Base-by-base conservation (phyloP, 2,329 filamentous ascomycete species). In the Ilyonectria robusta region DNA sequence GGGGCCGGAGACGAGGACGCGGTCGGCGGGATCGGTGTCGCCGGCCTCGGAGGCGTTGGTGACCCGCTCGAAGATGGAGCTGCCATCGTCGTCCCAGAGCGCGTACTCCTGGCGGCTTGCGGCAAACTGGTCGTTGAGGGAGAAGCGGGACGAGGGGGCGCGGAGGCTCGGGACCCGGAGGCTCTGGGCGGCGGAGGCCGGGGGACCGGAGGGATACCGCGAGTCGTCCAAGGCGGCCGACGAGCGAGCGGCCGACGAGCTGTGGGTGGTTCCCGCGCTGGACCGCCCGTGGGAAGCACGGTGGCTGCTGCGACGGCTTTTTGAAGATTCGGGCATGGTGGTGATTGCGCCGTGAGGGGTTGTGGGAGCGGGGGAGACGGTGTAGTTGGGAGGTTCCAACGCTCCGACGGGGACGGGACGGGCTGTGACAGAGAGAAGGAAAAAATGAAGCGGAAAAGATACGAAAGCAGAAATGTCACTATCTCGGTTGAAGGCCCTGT, bases 51-150 rank as follows among this genome's bases (percentile, higher is more conserved):
- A 72, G 35, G 71, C 71, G 60, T 66, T 76, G 62, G 69, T 76
- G 54, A 63, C 64, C 37, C 77, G 77, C 29, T 83, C 82, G 61
- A 82, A 76, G 48, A 84, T 75, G 19, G 84, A 85, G 46, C 82
- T 84, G 21, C 78, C 81, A 67, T 86, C 84, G 70, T 86, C 84
- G 62, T 83, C 84, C 70, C 80, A 84, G 58, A 86, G 84, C 54
- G 85, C 83, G 56, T 82, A 83, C 65, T 86, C 84, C 54, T 78
- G 79, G 35, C 83, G 77, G 6, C 84, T 86, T 40, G 82, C 76
- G 21, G 84, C 83, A 64, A 86, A 86, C 62, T 86, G 83, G 50
- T 85, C 83, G 51, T 80, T 81, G 53, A 86, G 77, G 3, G 84
- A 86, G 75, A 82, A 83, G 51, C 84, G 82, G 29, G 83, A 85